These are phyloP conservation scores for Didymella exigua DNA, from an alignment of 2,329 filamentous ascomycete species.

Conservation along the genomic window DNA sequence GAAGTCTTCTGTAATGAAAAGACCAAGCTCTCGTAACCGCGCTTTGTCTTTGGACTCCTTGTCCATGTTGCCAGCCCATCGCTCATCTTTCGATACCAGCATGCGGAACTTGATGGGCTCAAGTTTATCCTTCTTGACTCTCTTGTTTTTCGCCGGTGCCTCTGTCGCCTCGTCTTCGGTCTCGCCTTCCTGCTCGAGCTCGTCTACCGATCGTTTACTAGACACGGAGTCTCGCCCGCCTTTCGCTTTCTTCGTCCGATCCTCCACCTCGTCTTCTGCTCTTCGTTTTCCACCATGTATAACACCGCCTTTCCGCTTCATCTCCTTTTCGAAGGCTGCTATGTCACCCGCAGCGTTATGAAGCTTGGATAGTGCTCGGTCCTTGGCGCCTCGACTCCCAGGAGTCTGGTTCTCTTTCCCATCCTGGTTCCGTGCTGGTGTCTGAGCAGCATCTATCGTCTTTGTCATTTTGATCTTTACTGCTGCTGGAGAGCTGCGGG, in stretches of 20 bases:
- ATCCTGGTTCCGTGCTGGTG: constrained; percentile 52
- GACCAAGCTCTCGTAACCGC: constrained; percentile 79
- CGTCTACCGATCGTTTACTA: constrained; percentile 54
- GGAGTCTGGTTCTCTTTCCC: constrained; percentile 88
- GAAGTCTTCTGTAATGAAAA: constrained; percentile 77
- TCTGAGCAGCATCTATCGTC: constrained; percentile 49
- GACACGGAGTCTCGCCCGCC: constrained; percentile 44
- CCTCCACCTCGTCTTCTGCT: constrained; percentile 46
- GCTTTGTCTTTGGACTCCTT: constrained; percentile 83
- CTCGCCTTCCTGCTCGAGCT: constrained; percentile 49
- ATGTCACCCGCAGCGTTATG: constrained; percentile 84
- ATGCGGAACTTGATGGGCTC: constrained; percentile 75
- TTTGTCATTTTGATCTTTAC: constrained; percentile 38
- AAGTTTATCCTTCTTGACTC: constrained; percentile 54
- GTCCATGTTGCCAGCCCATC: constrained; percentile 75
- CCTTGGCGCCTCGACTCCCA: constrained; percentile 84
- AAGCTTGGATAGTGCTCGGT: constrained; percentile 76
- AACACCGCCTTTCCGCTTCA: constrained; percentile 75
- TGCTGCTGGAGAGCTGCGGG: constrained; percentile 31
- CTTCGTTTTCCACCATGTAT: constrained; percentile 58
- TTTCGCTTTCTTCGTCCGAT: constrained; percentile 38
- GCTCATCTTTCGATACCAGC: constrained; percentile 80
- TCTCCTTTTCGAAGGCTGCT: constrained; percentile 89
- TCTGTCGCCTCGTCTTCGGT: constrained; percentile 55
- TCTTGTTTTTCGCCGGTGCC: constrained; percentile 66